Percentiles rank a stretch among this genome's conserved stretches.
Evolutionary conservation across 2,329 filamentous ascomycete species (phyloP).

Genomic region (Aureobasidium sp.): DNA sequence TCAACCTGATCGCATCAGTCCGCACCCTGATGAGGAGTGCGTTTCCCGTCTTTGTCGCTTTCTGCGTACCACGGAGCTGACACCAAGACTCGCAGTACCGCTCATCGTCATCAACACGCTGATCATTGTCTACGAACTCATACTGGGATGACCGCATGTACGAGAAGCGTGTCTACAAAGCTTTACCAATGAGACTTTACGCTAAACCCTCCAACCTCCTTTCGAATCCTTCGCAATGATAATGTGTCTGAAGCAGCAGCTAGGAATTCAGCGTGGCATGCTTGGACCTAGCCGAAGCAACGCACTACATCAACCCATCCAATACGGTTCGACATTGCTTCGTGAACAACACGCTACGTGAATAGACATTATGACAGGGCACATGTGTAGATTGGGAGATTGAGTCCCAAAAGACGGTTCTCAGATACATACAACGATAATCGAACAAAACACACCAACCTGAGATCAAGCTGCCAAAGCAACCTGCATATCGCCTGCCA

Average conservation of each 20-base stretch:
- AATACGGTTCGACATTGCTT: background rate
- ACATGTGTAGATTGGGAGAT: background rate
- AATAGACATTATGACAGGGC: background rate
- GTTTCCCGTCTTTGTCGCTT: conserved; percentile 27
- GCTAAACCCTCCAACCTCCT: background rate
- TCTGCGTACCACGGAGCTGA: background rate
- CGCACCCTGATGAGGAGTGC: conserved; percentile 87
- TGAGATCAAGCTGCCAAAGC: background rate
- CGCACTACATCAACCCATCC: background rate
- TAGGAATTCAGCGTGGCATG: background rate
- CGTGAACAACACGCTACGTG: background rate
- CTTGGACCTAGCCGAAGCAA: background rate
- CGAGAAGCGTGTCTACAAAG: background rate
- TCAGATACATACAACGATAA: background rate
- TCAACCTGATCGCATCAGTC: conserved; percentile 84
- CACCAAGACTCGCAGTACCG: background rate
- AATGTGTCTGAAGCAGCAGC: background rate
- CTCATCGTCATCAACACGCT: conserved; percentile 49
- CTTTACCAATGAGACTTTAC: background rate
- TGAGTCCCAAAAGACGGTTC: background rate
- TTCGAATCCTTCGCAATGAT: background rate
- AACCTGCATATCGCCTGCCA: background rate
- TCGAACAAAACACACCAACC: background rate
- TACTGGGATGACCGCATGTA: conserved; percentile 51
- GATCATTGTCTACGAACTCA: conserved; percentile 73